phyloP scores from a whole-genome alignment of 306 rosid genomes.

The Prunus mongolica region DNA sequence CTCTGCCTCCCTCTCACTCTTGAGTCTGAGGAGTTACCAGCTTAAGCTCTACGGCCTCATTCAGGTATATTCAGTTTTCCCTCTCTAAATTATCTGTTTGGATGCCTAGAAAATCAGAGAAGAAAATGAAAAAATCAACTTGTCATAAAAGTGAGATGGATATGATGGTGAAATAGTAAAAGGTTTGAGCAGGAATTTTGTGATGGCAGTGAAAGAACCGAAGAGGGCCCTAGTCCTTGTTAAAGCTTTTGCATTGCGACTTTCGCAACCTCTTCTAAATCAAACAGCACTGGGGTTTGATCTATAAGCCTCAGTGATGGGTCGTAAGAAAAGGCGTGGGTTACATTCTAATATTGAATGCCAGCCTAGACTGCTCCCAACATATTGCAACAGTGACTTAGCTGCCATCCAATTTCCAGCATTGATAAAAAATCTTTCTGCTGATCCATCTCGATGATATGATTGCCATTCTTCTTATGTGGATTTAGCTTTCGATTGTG shows the following conservation, averaged over 20 bases:
- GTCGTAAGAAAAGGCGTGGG: constrained; percentile 88
- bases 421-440: constrained; percentile 48
- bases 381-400: constrained; percentile 20
- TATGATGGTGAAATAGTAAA: constrained; percentile 73
- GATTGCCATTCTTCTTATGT: neutral
- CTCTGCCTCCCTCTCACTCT: neutral
- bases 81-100: neutral
- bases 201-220: constrained; percentile 29
- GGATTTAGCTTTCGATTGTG: neutral
- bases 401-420: constrained; percentile 43
- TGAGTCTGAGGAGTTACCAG: neutral
- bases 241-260: constrained; percentile 64
- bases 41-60: neutral
- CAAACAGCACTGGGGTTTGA: constrained; percentile 2
- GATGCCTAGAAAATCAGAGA: neutral
- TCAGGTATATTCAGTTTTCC: neutral
- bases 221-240: constrained; percentile 79
- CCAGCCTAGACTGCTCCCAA: constrained; percentile 72
- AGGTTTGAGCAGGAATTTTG: constrained; percentile 68
- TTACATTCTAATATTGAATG: constrained; percentile 88
- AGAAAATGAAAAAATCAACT: neutral
- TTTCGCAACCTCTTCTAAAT: constrained; percentile 86
- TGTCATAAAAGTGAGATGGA: constrained; percentile 29
- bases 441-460: constrained; percentile 57
- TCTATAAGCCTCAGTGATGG: constrained; percentile 22